Evolutionary conservation across 2,329 filamentous ascomycete genomes (phyloP).

Genomic region (Alternaria triticina): DNA sequence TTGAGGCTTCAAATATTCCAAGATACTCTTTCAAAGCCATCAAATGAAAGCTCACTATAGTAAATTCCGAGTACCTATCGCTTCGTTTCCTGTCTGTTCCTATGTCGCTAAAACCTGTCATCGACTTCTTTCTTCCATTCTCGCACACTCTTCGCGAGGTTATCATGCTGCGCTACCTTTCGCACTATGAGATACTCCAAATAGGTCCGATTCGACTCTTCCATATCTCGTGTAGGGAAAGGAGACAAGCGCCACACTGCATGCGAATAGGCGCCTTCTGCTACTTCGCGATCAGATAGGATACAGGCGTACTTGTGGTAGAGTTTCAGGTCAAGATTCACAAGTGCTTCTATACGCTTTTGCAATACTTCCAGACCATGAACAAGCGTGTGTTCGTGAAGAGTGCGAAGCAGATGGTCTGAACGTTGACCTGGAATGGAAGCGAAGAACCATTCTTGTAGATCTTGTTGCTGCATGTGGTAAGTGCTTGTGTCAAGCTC

Average conservation of each 20-base stretch:
- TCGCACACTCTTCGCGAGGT: neutral
- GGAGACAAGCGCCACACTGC: neutral
- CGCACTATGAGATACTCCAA: neutral
- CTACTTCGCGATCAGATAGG: neutral
- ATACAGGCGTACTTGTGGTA: neutral
- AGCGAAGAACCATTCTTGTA: slow-evolving; percentile 1
- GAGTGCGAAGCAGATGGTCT: neutral
- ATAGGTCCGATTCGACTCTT: neutral
- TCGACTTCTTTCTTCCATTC: neutral
- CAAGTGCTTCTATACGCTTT: neutral
- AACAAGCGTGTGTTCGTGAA: neutral
- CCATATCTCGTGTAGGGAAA: neutral
- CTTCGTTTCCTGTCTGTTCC: too few relatives aligned
- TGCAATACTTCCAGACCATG: neutral
- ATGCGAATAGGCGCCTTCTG: neutral
- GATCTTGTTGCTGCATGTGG: too few relatives aligned
- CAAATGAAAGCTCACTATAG: too few relatives aligned
- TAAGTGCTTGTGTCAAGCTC: neutral
- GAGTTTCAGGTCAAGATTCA: neutral
- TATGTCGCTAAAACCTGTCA: too few relatives aligned
- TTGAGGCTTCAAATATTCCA: too few relatives aligned
- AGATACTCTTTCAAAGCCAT: too few relatives aligned
- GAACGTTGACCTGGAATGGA: neutral
- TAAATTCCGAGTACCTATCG: too few relatives aligned
- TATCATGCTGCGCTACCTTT: neutral